Evolutionary conservation across 257 asterid genomes (phyloP).

Genomic region (Euphrasia confusa): DNA sequence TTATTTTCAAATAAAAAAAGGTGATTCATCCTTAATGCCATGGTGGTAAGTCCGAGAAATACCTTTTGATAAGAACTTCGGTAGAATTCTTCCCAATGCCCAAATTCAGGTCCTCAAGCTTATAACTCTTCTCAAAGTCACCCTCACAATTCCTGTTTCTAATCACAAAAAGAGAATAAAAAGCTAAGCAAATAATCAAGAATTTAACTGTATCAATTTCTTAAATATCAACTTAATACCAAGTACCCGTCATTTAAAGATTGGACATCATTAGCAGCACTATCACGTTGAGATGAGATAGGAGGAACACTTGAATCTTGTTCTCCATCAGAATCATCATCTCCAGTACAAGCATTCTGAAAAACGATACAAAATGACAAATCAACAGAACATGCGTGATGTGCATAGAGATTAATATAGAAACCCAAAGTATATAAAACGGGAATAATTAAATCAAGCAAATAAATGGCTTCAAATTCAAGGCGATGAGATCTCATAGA

Average conservation of each 20-base stretch:
- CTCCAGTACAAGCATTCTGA: conserved; percentile 53
- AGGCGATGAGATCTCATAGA: conserved; percentile 6
- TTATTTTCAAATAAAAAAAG: not conserved
- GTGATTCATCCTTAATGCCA: not conserved
- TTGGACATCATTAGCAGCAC: conserved; percentile 33
- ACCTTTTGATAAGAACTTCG: conserved; percentile 51
- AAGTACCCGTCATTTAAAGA: conserved; percentile 41
- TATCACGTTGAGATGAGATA: conserved; percentile 26
- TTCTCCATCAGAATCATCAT: conserved; percentile 49
- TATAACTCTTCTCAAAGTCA: conserved; percentile 75
- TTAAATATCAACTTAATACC: not conserved
- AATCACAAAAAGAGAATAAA: conserved; percentile 30
- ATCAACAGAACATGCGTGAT: conserved; percentile 9
- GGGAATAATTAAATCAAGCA: conserved; percentile 14
- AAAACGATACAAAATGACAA: conserved; percentile 5
- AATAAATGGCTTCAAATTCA: conserved; percentile 9
- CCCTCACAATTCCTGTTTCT: conserved; percentile 53
- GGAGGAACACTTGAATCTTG: conserved; percentile 40
- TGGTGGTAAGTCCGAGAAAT: not conserved
- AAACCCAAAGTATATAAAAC: not conserved
- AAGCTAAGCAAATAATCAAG: conserved; percentile 18
- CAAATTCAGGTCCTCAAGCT: conserved; percentile 81
- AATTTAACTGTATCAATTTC: conserved; percentile 10
- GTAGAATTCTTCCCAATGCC: conserved; percentile 53
- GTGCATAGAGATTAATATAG: conserved; percentile 18